Base-by-base conservation (phyloP, 768 basidiomycete genomes). In the Strobilomyces dryophilus region DNA sequence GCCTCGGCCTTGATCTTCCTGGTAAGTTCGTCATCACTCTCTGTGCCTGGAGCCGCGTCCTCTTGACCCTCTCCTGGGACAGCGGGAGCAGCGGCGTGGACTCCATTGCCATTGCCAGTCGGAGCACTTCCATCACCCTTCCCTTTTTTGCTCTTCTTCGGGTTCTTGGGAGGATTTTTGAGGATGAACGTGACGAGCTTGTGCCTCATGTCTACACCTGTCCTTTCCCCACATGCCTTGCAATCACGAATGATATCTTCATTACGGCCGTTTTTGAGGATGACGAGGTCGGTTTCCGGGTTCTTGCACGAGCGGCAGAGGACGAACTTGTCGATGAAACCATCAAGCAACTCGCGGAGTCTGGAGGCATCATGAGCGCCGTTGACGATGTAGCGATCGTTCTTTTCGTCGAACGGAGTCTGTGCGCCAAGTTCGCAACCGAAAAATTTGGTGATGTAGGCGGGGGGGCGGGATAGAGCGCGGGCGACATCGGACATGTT, bases 401-500 rank as follows among this genome's bases (percentile, higher is more conserved):
- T 92, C 73, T 92, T 94, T 71, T 95, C 92, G 71, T 98, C 93
- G 67, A 92, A 87, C 20, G 94, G 88, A 32, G 94, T 95, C 73
- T 98, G 95, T 32, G 97, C 97, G 58, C 97, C 97, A 52, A 98
- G 87, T 72, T 99, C 97, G 70, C 91, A 94, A 31, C 97, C 97
- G 65, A 99, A 98, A 79, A 95, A 99, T 74, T 99, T 99, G 72
- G 95, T 98, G 57, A 95, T 89, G 70, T 98, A 97, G 40, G 94
- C 82, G 26, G 97, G 89, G 54, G 95, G 95, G 53, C 97, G 88
- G 65, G 87, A 91, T 60, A 99, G 83, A 42, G 97, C 94, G 58
- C 92, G 87, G 45, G 95, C 92, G 60, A 99, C 88, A 71, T 98
- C 97, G 55, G 92, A 83, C 93, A 99, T 98, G 75, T 99, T 99